Conservation (phyloP, 2,329 filamentous ascomycete species). For the Pseudogymnoascus verrucosus region DNA sequence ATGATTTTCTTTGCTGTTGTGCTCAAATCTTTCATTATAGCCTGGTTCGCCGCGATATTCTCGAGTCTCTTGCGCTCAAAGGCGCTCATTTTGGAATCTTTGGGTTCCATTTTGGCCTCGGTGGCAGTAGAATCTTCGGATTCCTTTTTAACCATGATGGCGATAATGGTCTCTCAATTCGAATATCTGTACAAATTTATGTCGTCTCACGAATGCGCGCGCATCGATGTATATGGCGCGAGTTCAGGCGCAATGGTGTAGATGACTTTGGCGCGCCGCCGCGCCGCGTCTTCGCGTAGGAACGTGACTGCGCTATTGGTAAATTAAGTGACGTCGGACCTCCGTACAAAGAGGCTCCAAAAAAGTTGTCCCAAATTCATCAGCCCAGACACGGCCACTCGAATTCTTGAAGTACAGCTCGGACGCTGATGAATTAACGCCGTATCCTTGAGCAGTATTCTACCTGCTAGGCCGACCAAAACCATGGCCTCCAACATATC, state of each 20-base stretch:
- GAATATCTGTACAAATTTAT: not conserved
- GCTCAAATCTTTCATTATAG: conserved; percentile 69
- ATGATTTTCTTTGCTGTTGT: conserved; percentile 62
- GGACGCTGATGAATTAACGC: not conserved
- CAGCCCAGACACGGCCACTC: not conserved
- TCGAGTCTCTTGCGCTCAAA: conserved; percentile 80
- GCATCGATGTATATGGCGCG: not conserved
- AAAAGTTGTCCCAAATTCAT: conserved; percentile 1
- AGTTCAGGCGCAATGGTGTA: not conserved
- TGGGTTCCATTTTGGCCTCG: conserved; percentile 39
- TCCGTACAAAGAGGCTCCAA: conserved; percentile 3
- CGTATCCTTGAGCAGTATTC: not conserved
- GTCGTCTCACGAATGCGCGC: not conserved
- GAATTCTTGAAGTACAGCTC: not conserved
- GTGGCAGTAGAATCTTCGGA: not conserved
- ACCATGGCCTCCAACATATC: conserved; percentile 13
- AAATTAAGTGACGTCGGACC: not conserved
- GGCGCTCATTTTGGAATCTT: conserved; percentile 58
- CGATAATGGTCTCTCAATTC: not conserved
- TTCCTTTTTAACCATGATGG: not conserved
- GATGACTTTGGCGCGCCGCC: not conserved
- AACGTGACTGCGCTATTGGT: not conserved
- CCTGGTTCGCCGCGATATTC: conserved; percentile 81
- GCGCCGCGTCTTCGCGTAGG: conserved; percentile 1
- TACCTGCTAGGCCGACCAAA: not conserved